phyloP scores from a whole-genome alignment of 1,139 yeast species.

The Lodderomyces metapsilosis region DNA sequence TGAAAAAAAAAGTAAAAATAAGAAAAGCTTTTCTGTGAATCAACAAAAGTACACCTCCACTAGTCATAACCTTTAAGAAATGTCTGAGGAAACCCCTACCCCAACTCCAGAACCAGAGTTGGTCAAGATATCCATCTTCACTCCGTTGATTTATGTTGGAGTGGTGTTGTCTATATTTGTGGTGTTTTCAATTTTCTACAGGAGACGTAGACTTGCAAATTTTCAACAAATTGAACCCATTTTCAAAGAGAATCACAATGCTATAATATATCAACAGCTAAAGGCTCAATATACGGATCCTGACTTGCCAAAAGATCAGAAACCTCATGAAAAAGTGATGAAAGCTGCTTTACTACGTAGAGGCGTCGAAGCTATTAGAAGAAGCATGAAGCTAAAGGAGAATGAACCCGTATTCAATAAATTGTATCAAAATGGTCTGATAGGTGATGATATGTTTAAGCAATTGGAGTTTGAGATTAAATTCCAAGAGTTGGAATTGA shows the following conservation, averaged over 20 bases:
- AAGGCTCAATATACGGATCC: slow-evolving; percentile 46
- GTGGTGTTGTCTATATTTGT: slow-evolving; percentile 69
- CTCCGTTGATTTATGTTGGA: slow-evolving; percentile 79
- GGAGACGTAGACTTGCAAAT: slow-evolving; percentile 56
- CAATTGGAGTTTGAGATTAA: slow-evolving; percentile 77
- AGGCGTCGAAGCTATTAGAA: slow-evolving; percentile 70
- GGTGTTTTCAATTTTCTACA: slow-evolving; percentile 70
- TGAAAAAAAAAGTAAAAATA: not conserved
- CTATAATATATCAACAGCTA: slow-evolving; percentile 62
- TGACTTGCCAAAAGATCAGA: slow-evolving; percentile 35
- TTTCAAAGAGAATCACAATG: slow-evolving; percentile 65
- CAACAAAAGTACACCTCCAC: not conserved
- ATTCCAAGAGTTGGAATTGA: slow-evolving; percentile 75
- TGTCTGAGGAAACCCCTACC: slow-evolving; percentile 16
- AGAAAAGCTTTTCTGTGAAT: not conserved
- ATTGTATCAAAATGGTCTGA: slow-evolving; percentile 82
- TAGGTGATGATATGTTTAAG: slow-evolving; percentile 86
- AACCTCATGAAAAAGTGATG: slow-evolving; percentile 76
- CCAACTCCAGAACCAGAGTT: slow-evolving; percentile 13
- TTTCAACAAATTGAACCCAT: slow-evolving; percentile 63
- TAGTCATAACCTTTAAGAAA: not conserved
- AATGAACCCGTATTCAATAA: slow-evolving; percentile 63
- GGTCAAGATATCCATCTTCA: slow-evolving; percentile 67
- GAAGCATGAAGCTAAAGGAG: slow-evolving; percentile 71
- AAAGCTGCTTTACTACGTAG: slow-evolving; percentile 81